Evolutionary conservation across 805 yeast genomes (phyloP).

Genomic region (Starmerella khaoyaiensis): DNA sequence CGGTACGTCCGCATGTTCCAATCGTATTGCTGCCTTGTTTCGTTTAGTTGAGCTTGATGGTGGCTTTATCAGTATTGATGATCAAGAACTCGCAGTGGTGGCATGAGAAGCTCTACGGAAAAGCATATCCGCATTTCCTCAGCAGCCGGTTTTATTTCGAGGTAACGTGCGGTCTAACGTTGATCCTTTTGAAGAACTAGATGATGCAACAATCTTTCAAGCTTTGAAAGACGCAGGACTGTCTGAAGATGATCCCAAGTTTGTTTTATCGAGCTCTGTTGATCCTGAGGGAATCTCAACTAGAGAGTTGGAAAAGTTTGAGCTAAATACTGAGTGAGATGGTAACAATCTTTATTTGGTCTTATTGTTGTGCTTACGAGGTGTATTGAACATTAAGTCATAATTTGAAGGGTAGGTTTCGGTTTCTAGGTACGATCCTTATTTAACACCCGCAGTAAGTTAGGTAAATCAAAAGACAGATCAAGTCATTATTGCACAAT

Average conservation of each 20-base stretch:
- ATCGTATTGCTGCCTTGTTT: slow-evolving; percentile 59
- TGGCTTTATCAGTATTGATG: slow-evolving; percentile 52
- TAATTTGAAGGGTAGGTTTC: too few species aligned
- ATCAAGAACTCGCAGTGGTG: slow-evolving; percentile 44
- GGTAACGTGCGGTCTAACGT: slow-evolving; percentile 64
- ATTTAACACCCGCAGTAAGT: too few species aligned
- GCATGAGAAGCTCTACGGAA: slow-evolving; percentile 58
- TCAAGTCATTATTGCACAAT: too few species aligned
- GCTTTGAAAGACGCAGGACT: slow-evolving; percentile 44
- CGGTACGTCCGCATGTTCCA: slow-evolving; percentile 67
- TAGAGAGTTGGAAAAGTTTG: too few species aligned
- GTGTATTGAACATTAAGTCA: too few species aligned
- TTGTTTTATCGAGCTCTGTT: slow-evolving; percentile 38
- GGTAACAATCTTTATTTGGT: too few species aligned
- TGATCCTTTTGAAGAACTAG: slow-evolving; percentile 54
- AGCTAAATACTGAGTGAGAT: too few species aligned
- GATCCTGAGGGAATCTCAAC: slow-evolving; percentile 18
- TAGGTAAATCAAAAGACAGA: too few species aligned
- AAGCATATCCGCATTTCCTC: slow-evolving; percentile 70
- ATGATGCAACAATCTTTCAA: slow-evolving; percentile 52
- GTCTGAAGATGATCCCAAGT: slow-evolving; percentile 32
- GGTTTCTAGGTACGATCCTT: too few species aligned
- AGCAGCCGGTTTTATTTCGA: slow-evolving; percentile 71
- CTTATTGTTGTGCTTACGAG: too few species aligned
- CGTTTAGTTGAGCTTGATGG: slow-evolving; percentile 45